Percentiles rank a stretch among this genome's conserved stretches.
These are phyloP conservation scores for Beverwykella pulmonaria DNA, from an alignment of 495 filamentous ascomycete species.

Conservation along the genomic window DNA sequence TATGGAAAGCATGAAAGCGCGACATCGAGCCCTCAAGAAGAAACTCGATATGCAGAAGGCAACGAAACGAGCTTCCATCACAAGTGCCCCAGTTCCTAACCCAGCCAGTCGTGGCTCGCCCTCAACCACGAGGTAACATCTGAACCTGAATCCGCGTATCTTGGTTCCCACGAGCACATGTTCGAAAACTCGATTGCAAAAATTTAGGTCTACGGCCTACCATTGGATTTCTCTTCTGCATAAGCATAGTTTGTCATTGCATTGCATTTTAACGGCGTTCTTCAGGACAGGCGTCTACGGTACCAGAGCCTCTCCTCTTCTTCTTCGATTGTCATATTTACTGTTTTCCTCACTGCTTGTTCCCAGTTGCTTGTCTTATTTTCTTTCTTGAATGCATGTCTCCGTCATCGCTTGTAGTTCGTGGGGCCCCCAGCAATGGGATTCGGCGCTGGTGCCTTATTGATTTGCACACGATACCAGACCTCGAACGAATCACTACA, in stretches of 20 bases:
- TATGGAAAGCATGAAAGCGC: slow-evolving; percentile 44
- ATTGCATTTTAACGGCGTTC: slow-evolving; percentile 15
- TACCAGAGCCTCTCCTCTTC: slow-evolving; percentile 5
- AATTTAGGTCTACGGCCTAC: background rate
- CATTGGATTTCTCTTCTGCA: background rate
- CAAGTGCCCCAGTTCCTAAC: slow-evolving; percentile 29
- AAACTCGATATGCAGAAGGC: slow-evolving; percentile 45
- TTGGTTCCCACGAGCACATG: background rate
- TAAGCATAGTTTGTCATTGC: slow-evolving; percentile 3
- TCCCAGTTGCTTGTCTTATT: background rate
- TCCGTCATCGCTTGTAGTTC: background rate
- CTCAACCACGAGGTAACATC: slow-evolving; percentile 16
- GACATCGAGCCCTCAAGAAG: slow-evolving; percentile 43
- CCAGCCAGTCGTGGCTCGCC: slow-evolving; percentile 33
- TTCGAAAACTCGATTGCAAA: background rate
- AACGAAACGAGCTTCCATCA: slow-evolving; percentile 39
- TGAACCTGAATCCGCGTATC: background rate
- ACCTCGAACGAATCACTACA: background rate
- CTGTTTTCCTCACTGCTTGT: background rate
- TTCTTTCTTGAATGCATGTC: background rate
- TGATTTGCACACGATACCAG: background rate
- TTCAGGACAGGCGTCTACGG: slow-evolving; percentile 1
- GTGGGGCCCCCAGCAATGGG: background rate
- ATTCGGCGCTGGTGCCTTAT: background rate
- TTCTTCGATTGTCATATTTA: background rate